phyloP scores from a whole-genome alignment of 441 rosid species.

The Erodium texanum region DNA sequence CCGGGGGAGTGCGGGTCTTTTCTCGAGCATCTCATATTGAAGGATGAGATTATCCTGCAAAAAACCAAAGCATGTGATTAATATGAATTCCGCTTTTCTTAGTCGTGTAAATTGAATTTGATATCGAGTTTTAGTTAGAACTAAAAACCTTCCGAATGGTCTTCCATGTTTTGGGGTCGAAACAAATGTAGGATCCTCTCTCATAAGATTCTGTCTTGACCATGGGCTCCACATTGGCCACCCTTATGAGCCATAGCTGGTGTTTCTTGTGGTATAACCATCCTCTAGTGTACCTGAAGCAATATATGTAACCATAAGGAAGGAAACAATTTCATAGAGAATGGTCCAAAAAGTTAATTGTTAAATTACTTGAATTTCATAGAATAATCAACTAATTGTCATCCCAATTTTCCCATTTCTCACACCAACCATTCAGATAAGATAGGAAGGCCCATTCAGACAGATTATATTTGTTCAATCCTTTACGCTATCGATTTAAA shows the following conservation, averaged over 20 bases:
- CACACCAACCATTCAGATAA: background rate
- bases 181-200: constrained; percentile 84
- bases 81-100: background rate
- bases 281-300: constrained; percentile 57
- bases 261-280: constrained; percentile 94
- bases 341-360: background rate
- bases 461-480: background rate
- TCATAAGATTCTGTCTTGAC: constrained; percentile 70
- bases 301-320: constrained; percentile 12
- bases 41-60: constrained; percentile 81
- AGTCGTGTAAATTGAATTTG: background rate
- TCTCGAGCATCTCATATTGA: constrained; percentile 72
- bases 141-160: constrained; percentile 56
- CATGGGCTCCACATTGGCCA: constrained; percentile 64
- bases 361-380: background rate
- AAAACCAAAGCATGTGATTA: constrained; percentile 17
- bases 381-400: background rate
- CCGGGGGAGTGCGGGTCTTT: constrained; percentile 67
- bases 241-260: constrained; percentile 66
- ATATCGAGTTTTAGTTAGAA: background rate
- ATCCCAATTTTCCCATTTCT: background rate
- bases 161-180: constrained; percentile 68
- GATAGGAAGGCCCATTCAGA: background rate
- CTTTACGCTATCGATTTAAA: background rate
- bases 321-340: background rate